phyloP scores from a whole-genome alignment of 2,329 filamentous ascomycete species.

The Neonectria sp. region DNA sequence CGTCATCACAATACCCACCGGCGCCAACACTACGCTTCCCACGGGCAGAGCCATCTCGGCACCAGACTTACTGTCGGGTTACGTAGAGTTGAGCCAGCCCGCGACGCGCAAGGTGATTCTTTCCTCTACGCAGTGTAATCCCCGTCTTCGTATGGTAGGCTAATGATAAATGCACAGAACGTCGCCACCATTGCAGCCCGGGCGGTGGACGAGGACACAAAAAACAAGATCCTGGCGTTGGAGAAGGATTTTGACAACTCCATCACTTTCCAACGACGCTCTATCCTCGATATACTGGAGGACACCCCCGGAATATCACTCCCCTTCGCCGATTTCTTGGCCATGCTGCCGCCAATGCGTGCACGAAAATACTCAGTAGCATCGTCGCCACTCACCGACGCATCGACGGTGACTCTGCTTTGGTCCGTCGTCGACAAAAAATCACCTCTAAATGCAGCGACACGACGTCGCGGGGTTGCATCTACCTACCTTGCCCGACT shows the following conservation, averaged over 20 bases:
- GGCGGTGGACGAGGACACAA: slow-evolving; percentile 51
- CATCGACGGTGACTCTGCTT: slow-evolving; percentile 71
- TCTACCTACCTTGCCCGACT: slow-evolving; percentile 70
- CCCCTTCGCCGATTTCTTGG: slow-evolving; percentile 71
- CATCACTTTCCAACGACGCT: slow-evolving; percentile 65
- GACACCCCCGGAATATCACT: slow-evolving; percentile 67
- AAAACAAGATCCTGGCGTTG: slow-evolving; percentile 55
- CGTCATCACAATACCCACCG: slow-evolving; percentile 63
- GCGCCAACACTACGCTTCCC: slow-evolving; percentile 64
- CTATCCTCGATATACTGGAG: slow-evolving; percentile 74
- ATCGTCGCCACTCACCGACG: slow-evolving; percentile 74
- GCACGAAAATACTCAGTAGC: slow-evolving; percentile 71
- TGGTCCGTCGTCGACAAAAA: slow-evolving; percentile 73
- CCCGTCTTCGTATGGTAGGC: neutral
- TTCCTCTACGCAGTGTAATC: too few relatives aligned
- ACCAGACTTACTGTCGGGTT: slow-evolving; percentile 73
- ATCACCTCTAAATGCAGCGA: slow-evolving; percentile 57
- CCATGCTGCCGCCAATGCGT: slow-evolving; percentile 75
- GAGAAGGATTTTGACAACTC: slow-evolving; percentile 57
- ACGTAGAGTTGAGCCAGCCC: slow-evolving; percentile 78
- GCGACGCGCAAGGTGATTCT: slow-evolving; percentile 73
- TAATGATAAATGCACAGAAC: slow-evolving; percentile 48
- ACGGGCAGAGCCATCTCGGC: slow-evolving; percentile 69
- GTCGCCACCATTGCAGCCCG: slow-evolving; percentile 39
- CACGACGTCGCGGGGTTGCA: slow-evolving; percentile 67